Evolutionary conservation across 2,329 filamentous ascomycete species (phyloP).

Genomic region (Aspergillus ibericus): DNA sequence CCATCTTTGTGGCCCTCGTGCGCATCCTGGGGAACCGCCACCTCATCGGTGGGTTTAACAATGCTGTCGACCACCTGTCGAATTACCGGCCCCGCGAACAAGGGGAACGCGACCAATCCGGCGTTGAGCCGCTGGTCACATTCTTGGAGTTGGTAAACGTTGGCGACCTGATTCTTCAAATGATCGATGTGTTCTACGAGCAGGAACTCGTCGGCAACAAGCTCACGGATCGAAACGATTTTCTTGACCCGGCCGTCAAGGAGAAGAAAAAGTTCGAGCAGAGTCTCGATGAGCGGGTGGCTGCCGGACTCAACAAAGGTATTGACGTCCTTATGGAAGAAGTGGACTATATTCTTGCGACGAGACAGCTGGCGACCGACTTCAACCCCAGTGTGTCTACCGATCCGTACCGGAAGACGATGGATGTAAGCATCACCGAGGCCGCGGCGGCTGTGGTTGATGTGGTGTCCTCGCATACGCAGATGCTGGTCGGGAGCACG

Average conservation of each 20-base stretch:
- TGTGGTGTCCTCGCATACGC: constrained; percentile 83
- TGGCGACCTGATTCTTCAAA: constrained; percentile 94
- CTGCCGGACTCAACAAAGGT: constrained; percentile 92
- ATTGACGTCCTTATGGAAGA: constrained; percentile 99
- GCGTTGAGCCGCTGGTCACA: constrained; percentile 86
- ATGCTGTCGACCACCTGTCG: constrained; percentile 85
- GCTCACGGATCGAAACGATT: constrained; percentile 89
- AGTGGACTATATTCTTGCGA: constrained; percentile 91
- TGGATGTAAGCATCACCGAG: constrained; percentile 64
- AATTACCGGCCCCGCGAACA: constrained; percentile 83
- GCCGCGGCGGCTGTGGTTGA: constrained; percentile 80
- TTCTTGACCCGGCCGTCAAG: constrained; percentile 84
- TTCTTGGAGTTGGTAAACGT: constrained; percentile 98
- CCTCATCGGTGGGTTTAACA: constrained; percentile 89
- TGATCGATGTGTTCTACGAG: constrained; percentile 98
- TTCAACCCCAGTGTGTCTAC: constrained; percentile 69
- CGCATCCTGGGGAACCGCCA: constrained; percentile 82
- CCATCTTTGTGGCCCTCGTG: constrained; percentile 82
- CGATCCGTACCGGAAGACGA: constrained; percentile 34
- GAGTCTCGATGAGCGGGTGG: constrained; percentile 95
- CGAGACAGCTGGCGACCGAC: constrained; percentile 80
- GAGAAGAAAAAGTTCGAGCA: constrained; percentile 99
- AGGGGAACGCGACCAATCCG: constrained; percentile 63
- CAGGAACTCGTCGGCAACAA: constrained; percentile 83
- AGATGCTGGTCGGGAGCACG: constrained; percentile 89